A percentile compares a stretch with the other conserved stretches of the same genome.
phyloP scores from a whole-genome alignment of 1,284 basidiomycete species.

The Singerocomus inundabilis region DNA sequence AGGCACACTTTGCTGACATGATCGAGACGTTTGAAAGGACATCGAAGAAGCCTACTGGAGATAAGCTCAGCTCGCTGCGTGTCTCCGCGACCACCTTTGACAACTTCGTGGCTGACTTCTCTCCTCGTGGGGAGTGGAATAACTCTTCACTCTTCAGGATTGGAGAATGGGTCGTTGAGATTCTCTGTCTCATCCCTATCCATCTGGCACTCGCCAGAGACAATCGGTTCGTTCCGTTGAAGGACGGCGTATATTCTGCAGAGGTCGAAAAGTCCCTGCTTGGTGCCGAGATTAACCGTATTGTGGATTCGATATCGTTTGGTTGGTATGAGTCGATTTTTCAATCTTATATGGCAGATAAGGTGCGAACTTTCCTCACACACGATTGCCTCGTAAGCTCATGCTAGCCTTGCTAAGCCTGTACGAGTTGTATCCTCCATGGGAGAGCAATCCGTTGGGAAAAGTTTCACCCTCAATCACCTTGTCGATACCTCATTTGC shows the following conservation, averaged over 20 bases:
- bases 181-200: constrained; percentile 62
- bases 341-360: constrained; percentile 57
- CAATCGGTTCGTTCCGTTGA: constrained; percentile 58
- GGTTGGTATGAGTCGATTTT: constrained; percentile 69
- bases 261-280: constrained; percentile 51
- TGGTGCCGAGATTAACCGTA: constrained; percentile 53
- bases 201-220: constrained; percentile 58
- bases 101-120: constrained; percentile 11
- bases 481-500: constrained; percentile 62
- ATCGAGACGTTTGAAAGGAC: constrained; percentile 45
- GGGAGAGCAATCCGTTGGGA: constrained; percentile 67
- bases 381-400: background rate
- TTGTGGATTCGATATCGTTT: constrained; percentile 53
- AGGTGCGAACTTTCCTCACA: constrained; percentile 34
- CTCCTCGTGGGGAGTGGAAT: constrained; percentile 16
- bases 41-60: constrained; percentile 51
- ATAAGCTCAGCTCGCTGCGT: constrained; percentile 36
- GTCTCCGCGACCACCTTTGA: constrained; percentile 31
- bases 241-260: constrained; percentile 51
- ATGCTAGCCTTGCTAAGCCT: constrained; percentile 36
- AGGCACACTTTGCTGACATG: constrained; percentile 44
- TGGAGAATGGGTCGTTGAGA: constrained; percentile 62
- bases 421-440: constrained; percentile 64
- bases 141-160: constrained; percentile 38
- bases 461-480: constrained; percentile 59